Percentiles rank a stretch among this genome's conserved stretches.
Conservation (phyloP, 371 early-diverging fungal species). For the Entomophthora muscae region DNA sequence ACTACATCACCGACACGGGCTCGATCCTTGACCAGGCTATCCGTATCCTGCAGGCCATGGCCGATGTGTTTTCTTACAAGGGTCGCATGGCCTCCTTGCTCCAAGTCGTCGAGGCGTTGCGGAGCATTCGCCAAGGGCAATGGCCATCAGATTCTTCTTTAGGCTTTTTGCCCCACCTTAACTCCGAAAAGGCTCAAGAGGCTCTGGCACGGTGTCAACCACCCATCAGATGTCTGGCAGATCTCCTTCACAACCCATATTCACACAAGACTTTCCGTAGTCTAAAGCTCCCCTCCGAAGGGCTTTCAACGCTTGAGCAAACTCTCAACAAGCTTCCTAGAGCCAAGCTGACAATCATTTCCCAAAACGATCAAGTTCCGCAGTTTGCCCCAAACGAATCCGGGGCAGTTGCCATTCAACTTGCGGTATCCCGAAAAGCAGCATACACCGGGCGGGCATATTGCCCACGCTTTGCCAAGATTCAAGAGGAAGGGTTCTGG, state of each 20-base stretch:
- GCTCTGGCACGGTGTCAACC: not conserved
- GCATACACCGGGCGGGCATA: constrained; percentile 26
- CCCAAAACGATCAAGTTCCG: constrained; percentile 16
- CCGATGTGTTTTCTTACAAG: constrained; percentile 61
- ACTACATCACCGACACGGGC: constrained; percentile 82
- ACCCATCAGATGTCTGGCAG: constrained; percentile 17
- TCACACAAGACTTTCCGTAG: not conserved
- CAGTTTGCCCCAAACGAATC: constrained; percentile 13
- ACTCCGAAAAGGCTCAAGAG: constrained; percentile 13
- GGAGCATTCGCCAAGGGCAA: constrained; percentile 76
- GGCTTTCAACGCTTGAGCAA: not conserved
- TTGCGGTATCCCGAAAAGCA: not conserved
- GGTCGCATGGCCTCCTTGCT: constrained; percentile 41
- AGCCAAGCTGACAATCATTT: constrained; percentile 23
- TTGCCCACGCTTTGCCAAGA: constrained; percentile 68
- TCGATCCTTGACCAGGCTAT: constrained; percentile 81
- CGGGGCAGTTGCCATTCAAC: not conserved
- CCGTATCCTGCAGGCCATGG: constrained; percentile 81
- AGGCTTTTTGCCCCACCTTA: constrained; percentile 45
- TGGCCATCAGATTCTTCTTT: constrained; percentile 60
- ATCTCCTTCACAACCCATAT: constrained; percentile 10
- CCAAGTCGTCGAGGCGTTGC: constrained; percentile 55
- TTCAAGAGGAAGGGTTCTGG: constrained; percentile 86
- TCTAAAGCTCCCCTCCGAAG: not conserved
- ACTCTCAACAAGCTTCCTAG: constrained; percentile 37